A percentile compares a stretch with the other conserved stretches of the same genome.
Evolutionary conservation across 805 yeast species (phyloP).

Genomic region (Metschnikowia continentalis): DNA sequence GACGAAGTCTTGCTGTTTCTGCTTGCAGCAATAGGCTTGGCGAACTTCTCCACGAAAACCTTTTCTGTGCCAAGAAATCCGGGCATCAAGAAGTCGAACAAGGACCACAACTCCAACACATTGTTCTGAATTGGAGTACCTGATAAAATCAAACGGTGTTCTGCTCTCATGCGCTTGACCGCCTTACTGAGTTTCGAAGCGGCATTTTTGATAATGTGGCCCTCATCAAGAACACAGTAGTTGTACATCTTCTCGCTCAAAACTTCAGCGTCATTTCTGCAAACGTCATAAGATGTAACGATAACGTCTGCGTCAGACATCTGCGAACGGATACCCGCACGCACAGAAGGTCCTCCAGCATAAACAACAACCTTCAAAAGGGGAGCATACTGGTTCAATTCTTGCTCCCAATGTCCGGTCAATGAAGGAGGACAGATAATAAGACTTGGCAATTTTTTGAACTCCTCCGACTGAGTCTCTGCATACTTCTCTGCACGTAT

Average conservation of each 20-base stretch:
- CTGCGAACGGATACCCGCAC: conserved; percentile 52
- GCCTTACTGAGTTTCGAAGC: conserved; percentile 83
- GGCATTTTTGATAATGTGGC: conserved; percentile 93
- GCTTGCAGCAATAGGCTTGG: conserved; percentile 96
- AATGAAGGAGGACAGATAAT: conserved; percentile 95
- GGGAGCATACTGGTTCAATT: conserved; percentile 84
- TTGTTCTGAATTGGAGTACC: conserved; percentile 99
- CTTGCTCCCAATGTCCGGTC: conserved; percentile 99
- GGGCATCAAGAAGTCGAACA: conserved; percentile 97
- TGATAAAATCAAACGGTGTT: conserved; percentile 84
- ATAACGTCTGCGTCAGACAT: conserved; percentile 70
- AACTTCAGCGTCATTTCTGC: conserved; percentile 79
- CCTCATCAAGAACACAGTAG: conserved; percentile 95
- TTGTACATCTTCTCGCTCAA: conserved; percentile 66
- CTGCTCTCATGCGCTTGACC: conserved; percentile 77
- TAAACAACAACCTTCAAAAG: conserved; percentile 77
- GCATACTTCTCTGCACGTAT: conserved; percentile 68
- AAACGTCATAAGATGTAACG: conserved; percentile 94
- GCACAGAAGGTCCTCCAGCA: conserved; percentile 84
- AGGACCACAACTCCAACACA: conserved; percentile 94
- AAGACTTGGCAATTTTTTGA: conserved; percentile 73
- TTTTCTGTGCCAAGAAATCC: conserved; percentile 96
- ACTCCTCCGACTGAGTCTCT: conserved; percentile 58
- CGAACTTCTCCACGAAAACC: conserved; percentile 88
- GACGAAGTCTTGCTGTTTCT: conserved; percentile 83